These are phyloP conservation scores for Harringtonia lauricola DNA, from an alignment of 2,329 filamentous ascomycete genomes.

Conservation along the genomic window DNA sequence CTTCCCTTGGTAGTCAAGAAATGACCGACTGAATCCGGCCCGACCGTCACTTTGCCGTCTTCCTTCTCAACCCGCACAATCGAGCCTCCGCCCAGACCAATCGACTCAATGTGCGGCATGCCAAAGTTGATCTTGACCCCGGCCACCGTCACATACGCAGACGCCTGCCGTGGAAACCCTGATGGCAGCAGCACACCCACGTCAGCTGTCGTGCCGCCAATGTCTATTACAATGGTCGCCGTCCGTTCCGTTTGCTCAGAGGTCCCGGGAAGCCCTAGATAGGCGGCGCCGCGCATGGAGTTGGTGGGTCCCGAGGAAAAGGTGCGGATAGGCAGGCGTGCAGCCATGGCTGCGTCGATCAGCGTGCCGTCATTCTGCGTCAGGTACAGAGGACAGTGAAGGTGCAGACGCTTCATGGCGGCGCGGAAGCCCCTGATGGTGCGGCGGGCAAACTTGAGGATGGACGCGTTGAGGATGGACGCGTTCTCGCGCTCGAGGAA, in stretches of 20 bases:
- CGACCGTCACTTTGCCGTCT: conserved; percentile 7
- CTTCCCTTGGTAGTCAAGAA: conserved; percentile 40
- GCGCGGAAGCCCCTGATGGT: conserved; percentile 33
- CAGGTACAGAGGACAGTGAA: conserved; percentile 30
- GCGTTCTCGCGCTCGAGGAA: conserved; percentile 41
- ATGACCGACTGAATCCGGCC: conserved; percentile 17
- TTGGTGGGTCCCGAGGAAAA: conserved; percentile 23
- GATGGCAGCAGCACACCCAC: conserved; percentile 35
- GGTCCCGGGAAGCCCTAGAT: conserved; percentile 18
- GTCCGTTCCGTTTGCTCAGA: background rate
- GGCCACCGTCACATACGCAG: conserved; percentile 31
- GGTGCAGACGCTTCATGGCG: conserved; percentile 29
- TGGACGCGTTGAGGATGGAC: conserved; percentile 31
- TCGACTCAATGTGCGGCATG: conserved; percentile 26
- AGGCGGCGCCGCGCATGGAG: conserved; percentile 37
- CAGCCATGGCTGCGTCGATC: conserved; percentile 27
- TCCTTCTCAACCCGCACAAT: conserved; percentile 17
- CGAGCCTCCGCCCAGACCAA: conserved; percentile 32
- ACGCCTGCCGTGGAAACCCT: conserved; percentile 35
- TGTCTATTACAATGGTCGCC: conserved; percentile 30
- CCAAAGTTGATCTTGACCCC: conserved; percentile 32
- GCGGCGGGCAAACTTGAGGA: conserved; percentile 25
- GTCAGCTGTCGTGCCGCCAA: conserved; percentile 43
- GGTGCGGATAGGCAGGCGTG: conserved; percentile 32
- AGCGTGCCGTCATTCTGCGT: conserved; percentile 41